phyloP scores from a whole-genome alignment of 805 yeast genomes.

The Candida yuanshanica region DNA sequence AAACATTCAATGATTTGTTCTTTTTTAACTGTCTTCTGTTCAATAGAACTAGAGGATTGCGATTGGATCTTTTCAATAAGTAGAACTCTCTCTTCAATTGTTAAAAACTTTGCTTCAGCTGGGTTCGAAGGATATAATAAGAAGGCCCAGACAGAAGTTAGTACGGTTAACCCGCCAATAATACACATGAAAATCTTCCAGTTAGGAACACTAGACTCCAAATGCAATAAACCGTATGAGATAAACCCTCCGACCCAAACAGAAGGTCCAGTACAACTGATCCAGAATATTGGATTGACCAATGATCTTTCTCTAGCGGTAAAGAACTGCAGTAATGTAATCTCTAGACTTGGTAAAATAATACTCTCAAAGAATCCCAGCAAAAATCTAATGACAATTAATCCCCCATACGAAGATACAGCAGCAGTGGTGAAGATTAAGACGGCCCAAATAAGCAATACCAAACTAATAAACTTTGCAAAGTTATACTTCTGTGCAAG shows the following conservation, averaged over 20 bases:
- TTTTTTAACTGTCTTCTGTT: conserved; percentile 41
- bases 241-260: conserved; percentile 26
- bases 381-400: conserved; percentile 41
- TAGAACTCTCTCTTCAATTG: conserved; percentile 45
- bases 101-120: conserved; percentile 41
- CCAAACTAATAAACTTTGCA: conserved; percentile 30
- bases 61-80: conserved; percentile 37
- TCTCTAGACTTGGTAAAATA: conserved; percentile 38
- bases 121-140: conserved; percentile 53
- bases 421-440: conserved; percentile 41
- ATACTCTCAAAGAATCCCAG: conserved; percentile 44
- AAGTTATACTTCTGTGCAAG: not conserved
- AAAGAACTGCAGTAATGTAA: conserved; percentile 42
- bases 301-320: conserved; percentile 42
- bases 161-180: conserved; percentile 48
- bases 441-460: conserved; percentile 40
- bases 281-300: conserved; percentile 48
- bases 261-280: conserved; percentile 29
- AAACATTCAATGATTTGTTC: conserved; percentile 46
- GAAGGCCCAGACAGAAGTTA: conserved; percentile 19
- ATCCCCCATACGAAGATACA: conserved; percentile 38
- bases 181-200: conserved; percentile 56
- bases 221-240: conserved; percentile 33
- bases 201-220: conserved; percentile 24
- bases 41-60: conserved; percentile 24